phyloP scores from a whole-genome alignment of 352 stramenopile species.

The Peronospora tabacina region DNA sequence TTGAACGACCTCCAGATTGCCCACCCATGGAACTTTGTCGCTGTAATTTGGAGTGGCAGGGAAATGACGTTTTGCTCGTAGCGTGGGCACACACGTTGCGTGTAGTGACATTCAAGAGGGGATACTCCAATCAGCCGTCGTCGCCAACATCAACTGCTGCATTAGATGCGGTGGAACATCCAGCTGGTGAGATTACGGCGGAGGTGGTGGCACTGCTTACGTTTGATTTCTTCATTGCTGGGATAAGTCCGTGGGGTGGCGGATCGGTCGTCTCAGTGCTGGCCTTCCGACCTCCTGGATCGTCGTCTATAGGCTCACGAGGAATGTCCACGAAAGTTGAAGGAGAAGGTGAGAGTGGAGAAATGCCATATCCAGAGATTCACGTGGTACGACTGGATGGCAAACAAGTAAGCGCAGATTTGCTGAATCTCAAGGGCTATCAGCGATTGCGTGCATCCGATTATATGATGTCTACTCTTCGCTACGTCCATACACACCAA shows the following conservation, averaged over 20 bases:
- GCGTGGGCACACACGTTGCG: slow-evolving; percentile 71
- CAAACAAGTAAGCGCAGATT: slow-evolving; percentile 77
- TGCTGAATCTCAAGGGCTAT: slow-evolving; percentile 68
- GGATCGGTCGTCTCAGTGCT: slow-evolving; percentile 54
- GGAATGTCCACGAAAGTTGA: slow-evolving; percentile 42
- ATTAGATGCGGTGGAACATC: slow-evolving; percentile 18
- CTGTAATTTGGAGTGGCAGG: slow-evolving; percentile 75
- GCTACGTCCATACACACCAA: slow-evolving; percentile 33
- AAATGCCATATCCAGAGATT: slow-evolving; percentile 77
- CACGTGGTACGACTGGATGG: slow-evolving; percentile 86
- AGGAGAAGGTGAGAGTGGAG: slow-evolving; percentile 57
- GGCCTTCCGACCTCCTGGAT: slow-evolving; percentile 58
- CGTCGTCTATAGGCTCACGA: slow-evolving; percentile 11
- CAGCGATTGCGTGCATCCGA: slow-evolving; percentile 64
- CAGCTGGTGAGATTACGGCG: slow-evolving; percentile 35
- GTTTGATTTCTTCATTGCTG: slow-evolving; percentile 81
- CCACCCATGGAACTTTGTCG: slow-evolving; percentile 77
- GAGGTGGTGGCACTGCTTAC: slow-evolving; percentile 67
- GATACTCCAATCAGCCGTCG: slow-evolving; percentile 14
- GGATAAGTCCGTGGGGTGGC: slow-evolving; percentile 57
- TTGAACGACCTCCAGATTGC: slow-evolving; percentile 70
- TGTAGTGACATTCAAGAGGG: slow-evolving; percentile 64
- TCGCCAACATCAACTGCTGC: slow-evolving; percentile 35
- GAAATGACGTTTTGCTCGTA: slow-evolving; percentile 47
- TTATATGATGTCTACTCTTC: slow-evolving; percentile 75